Conservation (phyloP, 164 flowering plant species). For the Euptelea pleiosperma region DNA sequence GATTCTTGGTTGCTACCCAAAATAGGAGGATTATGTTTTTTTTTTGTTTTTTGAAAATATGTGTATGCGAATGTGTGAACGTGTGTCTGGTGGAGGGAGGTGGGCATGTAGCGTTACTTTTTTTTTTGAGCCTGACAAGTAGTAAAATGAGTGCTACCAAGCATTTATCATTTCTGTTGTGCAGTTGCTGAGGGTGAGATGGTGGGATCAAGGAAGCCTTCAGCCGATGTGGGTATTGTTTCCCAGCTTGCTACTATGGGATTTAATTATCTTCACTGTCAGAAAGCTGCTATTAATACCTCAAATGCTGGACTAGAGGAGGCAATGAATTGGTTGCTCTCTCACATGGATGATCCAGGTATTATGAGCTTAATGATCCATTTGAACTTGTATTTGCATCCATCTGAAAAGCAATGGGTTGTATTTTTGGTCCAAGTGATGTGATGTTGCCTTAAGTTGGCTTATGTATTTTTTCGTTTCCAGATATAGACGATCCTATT, state of each 20-base stretch:
- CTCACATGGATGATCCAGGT: slow-evolving; percentile 99
- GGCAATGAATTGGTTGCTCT: slow-evolving; percentile 98
- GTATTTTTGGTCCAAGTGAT: not conserved
- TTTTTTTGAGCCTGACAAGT: no score
- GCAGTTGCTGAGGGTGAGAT: slow-evolving; percentile 46
- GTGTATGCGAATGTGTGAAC: no score
- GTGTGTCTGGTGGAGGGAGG: no score
- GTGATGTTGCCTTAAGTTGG: not conserved
- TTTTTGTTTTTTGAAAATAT: no score
- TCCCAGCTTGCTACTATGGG: slow-evolving; percentile 91
- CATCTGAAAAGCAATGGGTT: no score
- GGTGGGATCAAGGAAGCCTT: slow-evolving; percentile 31
- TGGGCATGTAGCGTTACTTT: no score
- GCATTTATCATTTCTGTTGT: slow-evolving; percentile 6
- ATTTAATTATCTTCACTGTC: slow-evolving; percentile 70
- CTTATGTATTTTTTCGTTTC: no score
- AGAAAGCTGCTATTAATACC: slow-evolving; percentile 90
- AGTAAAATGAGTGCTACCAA: not conserved
- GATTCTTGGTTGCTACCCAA: no score
- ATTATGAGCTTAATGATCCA: not conserved
- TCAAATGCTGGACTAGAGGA: slow-evolving; percentile 86
- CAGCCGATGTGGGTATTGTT: slow-evolving; percentile 73
- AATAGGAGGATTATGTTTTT: no score
- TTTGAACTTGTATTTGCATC: not conserved
- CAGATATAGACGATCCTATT: slow-evolving; percentile 87